Evolutionary conservation across 2,329 filamentous ascomycete genomes (phyloP).

Genomic region (Hortaea sp.): DNA sequence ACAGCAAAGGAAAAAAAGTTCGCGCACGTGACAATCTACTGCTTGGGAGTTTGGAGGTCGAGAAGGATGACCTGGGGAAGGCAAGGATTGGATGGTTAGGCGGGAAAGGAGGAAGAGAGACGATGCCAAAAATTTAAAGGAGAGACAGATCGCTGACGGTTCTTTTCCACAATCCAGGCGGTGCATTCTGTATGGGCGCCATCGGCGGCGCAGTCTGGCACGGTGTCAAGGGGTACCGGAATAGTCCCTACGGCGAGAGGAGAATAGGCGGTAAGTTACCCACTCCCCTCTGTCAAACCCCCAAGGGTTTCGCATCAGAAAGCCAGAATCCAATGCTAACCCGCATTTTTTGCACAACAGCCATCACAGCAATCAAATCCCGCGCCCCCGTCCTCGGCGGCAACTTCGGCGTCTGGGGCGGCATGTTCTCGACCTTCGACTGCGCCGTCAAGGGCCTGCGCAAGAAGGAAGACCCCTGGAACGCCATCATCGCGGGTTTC

Average conservation of each 20-base stretch:
- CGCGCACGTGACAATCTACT: too few species aligned
- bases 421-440: constrained; percentile 90
- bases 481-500: constrained; percentile 95
- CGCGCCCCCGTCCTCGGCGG: constrained; percentile 91
- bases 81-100: too few species aligned
- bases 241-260: constrained; percentile 69
- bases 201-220: constrained; percentile 68
- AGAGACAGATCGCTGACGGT: too few species aligned
- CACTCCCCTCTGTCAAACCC: not conserved
- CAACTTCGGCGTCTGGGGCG: constrained; percentile 97
- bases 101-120: too few species aligned
- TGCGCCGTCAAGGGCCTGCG: constrained; percentile 81
- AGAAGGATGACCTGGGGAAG: too few species aligned
- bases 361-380: constrained; percentile 94
- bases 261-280: constrained; percentile 60
- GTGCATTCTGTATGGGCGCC: constrained; percentile 88
- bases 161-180: constrained; percentile 25
- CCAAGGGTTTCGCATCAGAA: not conserved
- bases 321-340: not conserved
- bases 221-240: constrained; percentile 65
- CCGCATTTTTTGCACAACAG: constrained; percentile 13
- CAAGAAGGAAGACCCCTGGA: constrained; percentile 97
- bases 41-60: too few species aligned
- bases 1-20: too few species aligned
- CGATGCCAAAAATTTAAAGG: too few species aligned